Percentiles rank a stretch among this genome's conserved stretches.
Conservation (phyloP, 768 basidiomycete species). For the Sistotremastrum suecicum region DNA sequence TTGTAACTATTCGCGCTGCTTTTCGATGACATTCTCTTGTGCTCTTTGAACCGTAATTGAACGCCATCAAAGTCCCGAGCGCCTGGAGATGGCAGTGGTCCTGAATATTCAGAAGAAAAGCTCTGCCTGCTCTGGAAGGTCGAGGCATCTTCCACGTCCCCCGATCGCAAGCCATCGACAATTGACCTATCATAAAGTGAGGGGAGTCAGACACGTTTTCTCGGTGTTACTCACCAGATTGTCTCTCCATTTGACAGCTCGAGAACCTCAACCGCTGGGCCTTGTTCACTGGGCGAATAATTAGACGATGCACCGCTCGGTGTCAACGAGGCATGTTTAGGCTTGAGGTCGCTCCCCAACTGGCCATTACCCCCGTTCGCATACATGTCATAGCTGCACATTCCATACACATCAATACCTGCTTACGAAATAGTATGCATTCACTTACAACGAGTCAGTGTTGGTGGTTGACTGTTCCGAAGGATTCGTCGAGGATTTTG, state of each 20-base stretch:
- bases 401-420: too few relatives aligned
- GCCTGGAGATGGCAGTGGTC: slow-evolving; percentile 4
- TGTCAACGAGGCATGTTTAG: slow-evolving; percentile 3
- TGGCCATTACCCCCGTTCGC: slow-evolving; percentile 35
- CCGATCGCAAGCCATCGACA: slow-evolving; percentile 71
- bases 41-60: slow-evolving; percentile 68
- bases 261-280: slow-evolving; percentile 62
- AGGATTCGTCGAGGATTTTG: slow-evolving; percentile 24
- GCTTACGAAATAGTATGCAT: background rate
- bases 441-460: slow-evolving; percentile 66
- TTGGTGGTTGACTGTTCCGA: slow-evolving; percentile 56
- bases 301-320: slow-evolving; percentile 22
- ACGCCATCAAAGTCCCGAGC: slow-evolving; percentile 38
- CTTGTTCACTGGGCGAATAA: slow-evolving; percentile 24
- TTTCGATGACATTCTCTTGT: slow-evolving; percentile 50
- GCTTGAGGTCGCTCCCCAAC: slow-evolving; percentile 2
- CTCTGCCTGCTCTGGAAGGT: slow-evolving; percentile 53
- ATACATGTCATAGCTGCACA: slow-evolving; percentile 65
- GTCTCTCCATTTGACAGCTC: slow-evolving; percentile 82
- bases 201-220: slow-evolving; percentile 6
- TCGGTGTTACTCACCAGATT: slow-evolving; percentile 46
- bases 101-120: slow-evolving; percentile 62
- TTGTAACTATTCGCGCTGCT: slow-evolving; percentile 41
- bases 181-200: slow-evolving; percentile 42
- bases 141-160: slow-evolving; percentile 44